Base-by-base conservation (phyloP, 441 rosid species). In the Daphne laureola region DNA sequence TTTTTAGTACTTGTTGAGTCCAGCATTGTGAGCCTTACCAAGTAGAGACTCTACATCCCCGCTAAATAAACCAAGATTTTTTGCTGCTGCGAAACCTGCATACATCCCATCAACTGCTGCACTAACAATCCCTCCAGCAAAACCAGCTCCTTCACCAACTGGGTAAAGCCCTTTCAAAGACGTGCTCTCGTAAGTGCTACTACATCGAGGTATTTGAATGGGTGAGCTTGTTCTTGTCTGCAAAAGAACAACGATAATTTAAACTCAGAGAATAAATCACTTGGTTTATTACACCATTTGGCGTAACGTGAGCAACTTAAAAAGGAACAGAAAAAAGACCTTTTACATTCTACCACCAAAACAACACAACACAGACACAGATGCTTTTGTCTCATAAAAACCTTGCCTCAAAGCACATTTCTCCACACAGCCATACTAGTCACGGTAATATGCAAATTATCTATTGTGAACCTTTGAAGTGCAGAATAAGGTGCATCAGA, bases 71-170 rank as follows among this genome's bases (percentile, higher is more conserved):
- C 61, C 73, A 36, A 84, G 76, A 38, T 67, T 59, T 65, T 88
- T 86, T 4, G 98, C 98, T 58, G 81, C 90, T 0, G 86, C 84
- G 53, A 92, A 78, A 65, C 94, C 96, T 0, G 84, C 78, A 46
- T 78, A 78, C 91, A 88, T 79, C 63, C 98, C 96, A 62, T 92
- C 98, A 35, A 82, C 95, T 54, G 96, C 98, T 16, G 98, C 96
- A 70, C 96, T 92, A 27, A 92, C 91, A 59, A 92, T 92, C 23
- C 98, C 96, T 57, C 98, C 96, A 23, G 98, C 94, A 65, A 88
- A 92, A 17, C 98, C 98, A 61, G 96, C 98, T 69, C 98, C 98
- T 81, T 92, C 98, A 21, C 98, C 98, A 21, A 84, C 69, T 35
- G 94, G 96, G 63, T 88, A 91, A n/a, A 91, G 80, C 62, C 93